phyloP scores from a whole-genome alignment of 352 stramenopile species.

The Halophytophthora polymorphica region DNA sequence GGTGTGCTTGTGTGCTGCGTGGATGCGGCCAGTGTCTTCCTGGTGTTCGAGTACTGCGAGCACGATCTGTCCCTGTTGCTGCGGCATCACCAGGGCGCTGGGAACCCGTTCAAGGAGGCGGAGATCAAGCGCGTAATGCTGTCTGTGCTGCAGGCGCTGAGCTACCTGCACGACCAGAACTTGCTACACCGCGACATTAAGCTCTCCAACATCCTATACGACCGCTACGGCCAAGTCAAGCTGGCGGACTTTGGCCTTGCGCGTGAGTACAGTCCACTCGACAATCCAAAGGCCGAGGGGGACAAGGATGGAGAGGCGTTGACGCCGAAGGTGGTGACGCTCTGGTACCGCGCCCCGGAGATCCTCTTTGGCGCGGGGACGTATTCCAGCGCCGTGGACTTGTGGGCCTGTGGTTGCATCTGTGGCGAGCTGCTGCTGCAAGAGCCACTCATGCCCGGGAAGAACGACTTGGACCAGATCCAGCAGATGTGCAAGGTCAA shows the following conservation, averaged over 20 bases:
- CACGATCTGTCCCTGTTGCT: conserved; percentile 79
- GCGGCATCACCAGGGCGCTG: conserved; percentile 46
- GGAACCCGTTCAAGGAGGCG: conserved; percentile 68
- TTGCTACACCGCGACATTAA: conserved; percentile 94
- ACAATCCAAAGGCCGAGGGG: conserved; percentile 81
- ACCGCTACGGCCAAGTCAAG: conserved; percentile 64
- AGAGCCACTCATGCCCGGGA: conserved; percentile 56
- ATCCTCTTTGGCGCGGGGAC: conserved; percentile 83
- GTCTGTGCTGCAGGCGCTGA: conserved; percentile 78
- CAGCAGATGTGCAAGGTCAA: conserved; percentile 65
- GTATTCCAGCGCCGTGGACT: conserved; percentile 91
- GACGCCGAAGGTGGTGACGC: conserved; percentile 90
- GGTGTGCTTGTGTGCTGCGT: too few species aligned
- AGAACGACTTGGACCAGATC: conserved; percentile 66
- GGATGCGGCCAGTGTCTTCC: conserved; percentile 56
- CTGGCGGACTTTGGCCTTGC: conserved; percentile 68
- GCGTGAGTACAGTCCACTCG: conserved; percentile 61
- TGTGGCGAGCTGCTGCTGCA: conserved; percentile 58
- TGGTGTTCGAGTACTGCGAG: conserved; percentile 91
- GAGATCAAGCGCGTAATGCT: conserved; percentile 88
- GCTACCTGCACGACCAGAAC: conserved; percentile 79
- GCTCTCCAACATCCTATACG: conserved; percentile 93
- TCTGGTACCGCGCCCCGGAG: conserved; percentile 94
- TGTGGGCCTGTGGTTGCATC: conserved; percentile 81
- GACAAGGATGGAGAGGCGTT: conserved; percentile 31